These are phyloP conservation scores for Backusella tuberculispora DNA, from an alignment of 192 early-diverging fungal genomes.

Conservation along the genomic window DNA sequence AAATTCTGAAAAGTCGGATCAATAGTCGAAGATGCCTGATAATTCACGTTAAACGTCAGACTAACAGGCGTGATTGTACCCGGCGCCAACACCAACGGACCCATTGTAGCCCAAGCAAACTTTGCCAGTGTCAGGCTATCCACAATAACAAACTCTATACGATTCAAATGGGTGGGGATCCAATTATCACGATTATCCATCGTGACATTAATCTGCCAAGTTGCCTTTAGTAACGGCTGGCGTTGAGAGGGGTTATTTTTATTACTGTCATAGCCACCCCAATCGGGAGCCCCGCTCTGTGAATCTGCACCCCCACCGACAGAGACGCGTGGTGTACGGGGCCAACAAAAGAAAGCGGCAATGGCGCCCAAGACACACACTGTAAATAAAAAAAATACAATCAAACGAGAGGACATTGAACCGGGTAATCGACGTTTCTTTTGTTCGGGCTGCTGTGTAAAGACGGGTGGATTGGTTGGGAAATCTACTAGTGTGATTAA, in stretches of 20 bases:
- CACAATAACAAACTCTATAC: slow-evolving; percentile 21
- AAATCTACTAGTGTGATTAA: neutral
- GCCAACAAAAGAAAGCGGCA: slow-evolving; percentile 34
- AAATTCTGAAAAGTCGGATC: slow-evolving; percentile 32
- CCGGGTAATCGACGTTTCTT: neutral
- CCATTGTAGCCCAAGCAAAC: slow-evolving; percentile 19
- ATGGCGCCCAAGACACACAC: slow-evolving; percentile 11
- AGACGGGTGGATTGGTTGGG: slow-evolving; percentile 4
- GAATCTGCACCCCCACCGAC: slow-evolving; percentile 19
- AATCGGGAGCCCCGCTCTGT: neutral
- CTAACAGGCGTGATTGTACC: slow-evolving; percentile 12
- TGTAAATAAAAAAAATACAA: slow-evolving; percentile 15
- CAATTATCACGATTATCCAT: slow-evolving; percentile 35
- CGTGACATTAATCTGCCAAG: slow-evolving; percentile 34
- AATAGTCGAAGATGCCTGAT: neutral
- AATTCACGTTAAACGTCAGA: slow-evolving; percentile 23
- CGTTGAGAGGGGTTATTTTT: neutral
- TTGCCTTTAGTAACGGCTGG: neutral
- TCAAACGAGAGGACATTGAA: neutral
- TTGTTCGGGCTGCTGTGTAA: slow-evolving; percentile 1
- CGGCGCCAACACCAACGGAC: slow-evolving; percentile 13
- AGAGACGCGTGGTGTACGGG: slow-evolving; percentile 24
- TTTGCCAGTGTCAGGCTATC: slow-evolving; percentile 25
- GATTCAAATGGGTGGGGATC: slow-evolving; percentile 30
- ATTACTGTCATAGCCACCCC: slow-evolving; percentile 7